These are phyloP conservation scores for Rhodofomes roseus DNA, from an alignment of 1,284 basidiomycete species.

Conservation along the genomic window DNA sequence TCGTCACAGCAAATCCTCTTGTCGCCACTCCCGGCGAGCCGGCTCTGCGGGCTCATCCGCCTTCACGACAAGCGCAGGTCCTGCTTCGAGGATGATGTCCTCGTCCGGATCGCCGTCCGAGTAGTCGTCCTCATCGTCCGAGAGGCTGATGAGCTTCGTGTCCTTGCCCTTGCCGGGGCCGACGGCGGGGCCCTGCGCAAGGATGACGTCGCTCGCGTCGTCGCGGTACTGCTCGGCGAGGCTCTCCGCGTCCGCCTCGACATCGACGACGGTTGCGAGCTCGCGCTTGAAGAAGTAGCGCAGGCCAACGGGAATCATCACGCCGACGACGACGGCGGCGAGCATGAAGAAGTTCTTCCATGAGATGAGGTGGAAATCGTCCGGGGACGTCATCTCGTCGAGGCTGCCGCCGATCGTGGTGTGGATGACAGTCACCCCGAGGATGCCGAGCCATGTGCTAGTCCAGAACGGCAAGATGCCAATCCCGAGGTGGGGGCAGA, in stretches of 20 bases:
- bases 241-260: conserved; percentile 40
- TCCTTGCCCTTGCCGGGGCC: conserved; percentile 36
- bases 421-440: conserved; percentile 92
- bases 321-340: conserved; percentile 82
- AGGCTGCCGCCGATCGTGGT: conserved; percentile 92
- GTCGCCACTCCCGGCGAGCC: conserved; percentile 6
- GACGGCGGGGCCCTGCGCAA: conserved; percentile 47
- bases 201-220: conserved; percentile 44
- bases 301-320: conserved; percentile 87
- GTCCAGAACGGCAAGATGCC: conserved; percentile 84
- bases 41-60: conserved; percentile 16
- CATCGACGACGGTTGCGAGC: conserved; percentile 43
- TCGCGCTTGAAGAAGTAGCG: conserved; percentile 67
- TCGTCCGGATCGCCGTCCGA: conserved; percentile 30
- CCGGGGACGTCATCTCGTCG: conserved; percentile 91
- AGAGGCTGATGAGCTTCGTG: conserved; percentile 26
- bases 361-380: conserved; percentile 90
- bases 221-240: conserved; percentile 30
- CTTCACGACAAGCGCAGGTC: conserved; percentile 50
- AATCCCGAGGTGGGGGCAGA: conserved; percentile 93
- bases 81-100: conserved; percentile 66
- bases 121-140: conserved; percentile 34
- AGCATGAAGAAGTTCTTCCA: conserved; percentile 84
- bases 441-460: conserved; percentile 87
- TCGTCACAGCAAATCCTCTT: conserved; percentile 9